Conservation (phyloP, 129 eudicot species). For the Lactuca saligna region DNA sequence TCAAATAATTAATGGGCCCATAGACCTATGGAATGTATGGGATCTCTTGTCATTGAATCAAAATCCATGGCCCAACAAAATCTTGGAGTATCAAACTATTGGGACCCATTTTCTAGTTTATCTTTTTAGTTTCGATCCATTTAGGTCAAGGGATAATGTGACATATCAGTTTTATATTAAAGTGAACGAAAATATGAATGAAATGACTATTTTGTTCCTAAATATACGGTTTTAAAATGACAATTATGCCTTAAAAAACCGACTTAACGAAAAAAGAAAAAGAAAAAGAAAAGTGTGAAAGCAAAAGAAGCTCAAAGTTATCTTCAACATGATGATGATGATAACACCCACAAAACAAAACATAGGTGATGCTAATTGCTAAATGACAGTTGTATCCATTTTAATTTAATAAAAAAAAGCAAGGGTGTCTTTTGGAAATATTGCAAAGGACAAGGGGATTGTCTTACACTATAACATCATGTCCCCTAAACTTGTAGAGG, state of each 20-base stretch:
- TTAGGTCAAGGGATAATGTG: not conserved
- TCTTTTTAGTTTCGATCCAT: not conserved
- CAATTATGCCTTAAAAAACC: not conserved
- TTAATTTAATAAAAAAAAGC: constrained; percentile 7
- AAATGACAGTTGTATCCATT: constrained; percentile 18
- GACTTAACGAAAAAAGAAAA: constrained; percentile 4
- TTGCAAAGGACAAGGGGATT: constrained; percentile 33
- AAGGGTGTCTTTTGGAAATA: constrained; percentile 30
- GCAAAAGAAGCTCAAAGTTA: constrained; percentile 32
- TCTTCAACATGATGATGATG: constrained; percentile 39
- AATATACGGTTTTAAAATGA: not conserved
- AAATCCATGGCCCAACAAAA: not conserved
- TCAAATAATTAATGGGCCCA: not conserved
- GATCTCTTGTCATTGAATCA: not conserved
- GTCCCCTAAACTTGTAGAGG: constrained; percentile 99
- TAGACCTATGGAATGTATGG: not conserved
- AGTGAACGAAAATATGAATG: not conserved
- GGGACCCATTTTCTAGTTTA: not conserved
- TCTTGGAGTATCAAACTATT: not conserved
- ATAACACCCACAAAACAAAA: constrained; percentile 21
- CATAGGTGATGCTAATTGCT: constrained; percentile 14
- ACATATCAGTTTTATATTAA: not conserved
- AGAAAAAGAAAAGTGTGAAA: constrained; percentile 11
- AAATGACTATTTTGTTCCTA: not conserved
- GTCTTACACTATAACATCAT: constrained; percentile 99